Base-by-base conservation (phyloP, 2,329 filamentous ascomycete species). In the Fonsecaea erecta region DNA sequence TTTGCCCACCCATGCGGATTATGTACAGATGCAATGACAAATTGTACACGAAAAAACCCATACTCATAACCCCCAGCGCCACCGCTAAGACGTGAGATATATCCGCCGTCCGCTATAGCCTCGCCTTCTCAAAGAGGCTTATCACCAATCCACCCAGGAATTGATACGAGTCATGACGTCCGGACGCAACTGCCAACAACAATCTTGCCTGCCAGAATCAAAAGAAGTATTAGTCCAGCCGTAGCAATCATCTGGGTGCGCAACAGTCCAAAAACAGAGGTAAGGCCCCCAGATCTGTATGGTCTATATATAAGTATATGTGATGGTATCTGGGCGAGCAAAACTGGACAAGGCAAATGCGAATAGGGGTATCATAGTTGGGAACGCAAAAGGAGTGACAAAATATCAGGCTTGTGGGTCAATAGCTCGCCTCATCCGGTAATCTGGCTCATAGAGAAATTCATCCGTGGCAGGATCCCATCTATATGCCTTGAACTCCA, bases 401-500 rank as follows among this genome's bases (percentile, higher is more conserved):
- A 66, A 64, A 62, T 28, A 65, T 68, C 62, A 67, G 24, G 67
- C 56, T 63, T 72, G 66, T 53, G 68, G 68, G 64, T 74, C 70
- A 62, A 68, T 75, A 34, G 78, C 75, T 70, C 81, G 79, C 63
- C 76, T 86, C 32, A 95, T 85, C 77, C 90, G 88, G 79, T 95
- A 98, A 73, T 93, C 84, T n/a, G 89, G 90, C 52, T 96, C 79
- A 75, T 95, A 88, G 65, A 95, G 88, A 73, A 99, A 99, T 85
- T 89, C 92, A 68, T 90, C 88, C 21, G 81, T 85, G 2, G 84
- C 82, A 68, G 91, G 86, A 75, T 97, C 91, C 80, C 97, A 99
- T 67, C 88, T 87, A 82, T 96, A 99, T 0, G 93, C 94, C 76
- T 96, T 94, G 81, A 98, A 97, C 67, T 97, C 94, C 64, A 97